Conservation (phyloP, 345 rosid genomes). For the Populus alba region DNA sequence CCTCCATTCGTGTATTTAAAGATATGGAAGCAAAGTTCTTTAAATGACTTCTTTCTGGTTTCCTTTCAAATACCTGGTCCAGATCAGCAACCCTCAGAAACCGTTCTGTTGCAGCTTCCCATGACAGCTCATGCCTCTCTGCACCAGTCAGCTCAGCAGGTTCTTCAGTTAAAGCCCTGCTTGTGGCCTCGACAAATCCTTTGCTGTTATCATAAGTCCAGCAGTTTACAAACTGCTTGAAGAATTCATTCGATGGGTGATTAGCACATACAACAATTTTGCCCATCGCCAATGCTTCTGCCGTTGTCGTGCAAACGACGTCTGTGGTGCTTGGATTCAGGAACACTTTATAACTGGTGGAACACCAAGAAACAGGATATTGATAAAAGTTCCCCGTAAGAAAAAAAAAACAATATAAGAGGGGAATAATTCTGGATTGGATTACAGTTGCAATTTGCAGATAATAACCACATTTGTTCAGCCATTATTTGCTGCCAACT, state of each 20-base stretch:
- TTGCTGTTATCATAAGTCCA: conserved; percentile 44
- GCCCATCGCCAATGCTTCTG: conserved; percentile 98
- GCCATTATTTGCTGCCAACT: neutral
- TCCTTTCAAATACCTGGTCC: conserved; percentile 7
- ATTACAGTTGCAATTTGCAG: neutral
- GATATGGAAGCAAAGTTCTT: conserved; percentile 52
- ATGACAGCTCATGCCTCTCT: conserved; percentile 67
- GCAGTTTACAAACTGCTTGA: conserved; percentile 84
- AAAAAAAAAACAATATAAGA: neutral
- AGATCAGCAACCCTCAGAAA: conserved; percentile 59
- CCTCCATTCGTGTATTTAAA: conserved; percentile 50
- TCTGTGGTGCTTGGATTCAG: conserved; percentile 98
- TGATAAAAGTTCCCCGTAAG: neutral
- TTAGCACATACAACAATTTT: conserved; percentile 64
- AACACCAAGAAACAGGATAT: conserved; percentile 6
- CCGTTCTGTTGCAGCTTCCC: conserved; percentile 89
- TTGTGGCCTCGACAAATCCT: conserved; percentile 53
- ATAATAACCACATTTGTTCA: neutral
- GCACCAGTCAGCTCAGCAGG: conserved; percentile 61
- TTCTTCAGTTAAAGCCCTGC: conserved; percentile 63
- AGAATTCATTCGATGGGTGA: conserved; percentile 34
- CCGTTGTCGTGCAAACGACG: conserved; percentile 95
- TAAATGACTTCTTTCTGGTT: conserved; percentile 15
- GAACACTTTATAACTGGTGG: conserved; percentile 79
- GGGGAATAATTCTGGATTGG: neutral